Evolutionary conservation across 2,329 filamentous ascomycete genomes (phyloP).

Genomic region (Trichoderma koningiopsis): DNA sequence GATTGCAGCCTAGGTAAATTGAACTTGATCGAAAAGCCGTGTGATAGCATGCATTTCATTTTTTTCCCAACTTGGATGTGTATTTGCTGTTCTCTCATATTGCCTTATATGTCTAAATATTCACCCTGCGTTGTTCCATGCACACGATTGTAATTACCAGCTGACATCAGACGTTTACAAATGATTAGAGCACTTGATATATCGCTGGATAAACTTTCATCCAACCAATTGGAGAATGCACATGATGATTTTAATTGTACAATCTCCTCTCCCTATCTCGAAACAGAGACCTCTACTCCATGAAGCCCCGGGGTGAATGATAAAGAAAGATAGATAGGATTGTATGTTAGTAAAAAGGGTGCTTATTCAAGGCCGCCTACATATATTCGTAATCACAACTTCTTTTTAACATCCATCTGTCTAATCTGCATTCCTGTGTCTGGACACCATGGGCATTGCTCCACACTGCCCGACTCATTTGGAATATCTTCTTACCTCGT

Average conservation of each 20-base stretch:
- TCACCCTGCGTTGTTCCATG: not conserved
- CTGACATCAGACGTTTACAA: not conserved
- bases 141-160: not conserved
- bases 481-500: not conserved
- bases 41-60: not conserved
- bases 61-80: too few relatives aligned
- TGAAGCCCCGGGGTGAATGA: too few relatives aligned
- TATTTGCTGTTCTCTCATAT: not conserved
- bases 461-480: not conserved
- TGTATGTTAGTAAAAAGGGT: too few relatives aligned
- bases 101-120: not conserved
- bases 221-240: not conserved
- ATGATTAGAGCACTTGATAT: not conserved
- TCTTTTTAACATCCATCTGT: not conserved
- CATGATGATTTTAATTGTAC: not conserved
- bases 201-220: not conserved
- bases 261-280: not conserved
- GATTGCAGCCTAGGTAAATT: not conserved
- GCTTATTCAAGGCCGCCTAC: too few relatives aligned
- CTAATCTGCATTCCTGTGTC: not conserved
- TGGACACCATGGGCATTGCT: not conserved
- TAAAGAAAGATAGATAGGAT: too few relatives aligned
- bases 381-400: too few relatives aligned
- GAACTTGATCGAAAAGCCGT: not conserved
- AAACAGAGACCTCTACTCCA: too few relatives aligned